These are phyloP conservation scores for Nothophoma quercina DNA, from an alignment of 2,329 filamentous ascomycete species.

Conservation along the genomic window DNA sequence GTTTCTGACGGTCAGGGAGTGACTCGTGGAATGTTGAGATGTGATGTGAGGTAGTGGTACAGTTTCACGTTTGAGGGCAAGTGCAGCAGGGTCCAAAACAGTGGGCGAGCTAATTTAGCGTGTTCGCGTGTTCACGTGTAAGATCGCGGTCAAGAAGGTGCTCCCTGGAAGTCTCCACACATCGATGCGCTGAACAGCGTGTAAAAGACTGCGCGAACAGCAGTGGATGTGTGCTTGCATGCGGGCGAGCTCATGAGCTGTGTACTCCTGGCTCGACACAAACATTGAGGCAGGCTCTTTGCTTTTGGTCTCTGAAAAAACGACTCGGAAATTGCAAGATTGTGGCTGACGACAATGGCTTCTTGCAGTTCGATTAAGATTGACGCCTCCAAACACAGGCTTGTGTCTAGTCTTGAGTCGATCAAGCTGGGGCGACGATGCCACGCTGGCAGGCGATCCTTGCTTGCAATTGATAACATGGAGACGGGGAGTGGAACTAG, in stretches of 20 bases:
- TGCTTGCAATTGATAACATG: conserved; percentile 13
- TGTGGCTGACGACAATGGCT: not conserved
- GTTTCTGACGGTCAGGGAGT: not conserved
- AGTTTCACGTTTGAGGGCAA: conserved; percentile 2
- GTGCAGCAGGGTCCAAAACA: conserved; percentile 7
- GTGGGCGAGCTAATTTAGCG: conserved; percentile 3
- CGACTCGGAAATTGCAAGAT: conserved; percentile 17
- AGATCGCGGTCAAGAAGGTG: too few species aligned
- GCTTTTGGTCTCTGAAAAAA: not conserved
- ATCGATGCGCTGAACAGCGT: too few species aligned
- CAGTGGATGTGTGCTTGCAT: not conserved
- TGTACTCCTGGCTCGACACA: not conserved
- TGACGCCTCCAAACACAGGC: not conserved
- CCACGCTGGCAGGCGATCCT: conserved; percentile 21
- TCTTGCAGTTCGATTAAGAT: not conserved
- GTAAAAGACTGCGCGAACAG: not conserved
- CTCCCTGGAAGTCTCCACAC: too few species aligned
- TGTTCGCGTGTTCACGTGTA: conserved; percentile 10
- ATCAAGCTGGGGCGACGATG: conserved; percentile 7
- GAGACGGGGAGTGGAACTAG: conserved; percentile 14
- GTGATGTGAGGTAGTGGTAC: conserved; percentile 12
- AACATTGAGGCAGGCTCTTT: not conserved
- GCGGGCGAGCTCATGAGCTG: not conserved
- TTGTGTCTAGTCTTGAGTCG: not conserved
- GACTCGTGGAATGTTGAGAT: not conserved